phyloP scores from a whole-genome alignment of 163 green algal species.

The Scenedesmus sp. region DNA sequence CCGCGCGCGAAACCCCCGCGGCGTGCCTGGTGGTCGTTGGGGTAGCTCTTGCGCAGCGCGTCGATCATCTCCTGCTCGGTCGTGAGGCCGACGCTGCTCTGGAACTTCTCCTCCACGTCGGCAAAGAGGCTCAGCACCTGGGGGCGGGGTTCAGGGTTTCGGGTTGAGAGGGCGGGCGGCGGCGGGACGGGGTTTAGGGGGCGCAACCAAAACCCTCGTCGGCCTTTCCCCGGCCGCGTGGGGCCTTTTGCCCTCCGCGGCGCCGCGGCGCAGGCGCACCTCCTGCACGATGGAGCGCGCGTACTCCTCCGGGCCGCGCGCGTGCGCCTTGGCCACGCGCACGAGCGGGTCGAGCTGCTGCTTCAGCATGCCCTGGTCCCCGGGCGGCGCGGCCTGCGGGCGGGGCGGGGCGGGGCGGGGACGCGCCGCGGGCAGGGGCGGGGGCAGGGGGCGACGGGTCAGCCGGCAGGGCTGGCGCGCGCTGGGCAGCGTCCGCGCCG shows the following conservation, averaged over 20 bases:
- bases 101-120: conserved; percentile 85
- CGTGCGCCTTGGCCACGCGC: conserved; percentile 67
- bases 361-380: conserved; percentile 60
- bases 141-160: too few relatives aligned
- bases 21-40: conserved; percentile 48
- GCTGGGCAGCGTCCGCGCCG: too few relatives aligned
- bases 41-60: conserved; percentile 68
- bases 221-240: background rate
- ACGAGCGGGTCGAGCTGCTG: conserved; percentile 71
- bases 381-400: conserved; percentile 21
- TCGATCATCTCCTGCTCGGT: conserved; percentile 88
- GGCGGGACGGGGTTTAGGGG: too few relatives aligned
- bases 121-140: conserved; percentile 75
- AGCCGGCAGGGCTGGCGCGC: too few relatives aligned
- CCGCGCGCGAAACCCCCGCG: too few relatives aligned
- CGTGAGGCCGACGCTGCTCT: conserved; percentile 45
- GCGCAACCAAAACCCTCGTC: too few relatives aligned
- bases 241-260: too few relatives aligned
- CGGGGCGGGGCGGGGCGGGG: background rate
- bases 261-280: too few relatives aligned
- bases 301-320: conserved; percentile 67
- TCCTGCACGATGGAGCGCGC: conserved; percentile 47
- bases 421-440: background rate
- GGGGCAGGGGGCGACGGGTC: background rate
- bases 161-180: too few relatives aligned